Evolutionary conservation across 768 basidiomycete genomes (phyloP), one percentile per base, ranked within the genome.

Genomic region (Tephrocybe rancida): DNA sequence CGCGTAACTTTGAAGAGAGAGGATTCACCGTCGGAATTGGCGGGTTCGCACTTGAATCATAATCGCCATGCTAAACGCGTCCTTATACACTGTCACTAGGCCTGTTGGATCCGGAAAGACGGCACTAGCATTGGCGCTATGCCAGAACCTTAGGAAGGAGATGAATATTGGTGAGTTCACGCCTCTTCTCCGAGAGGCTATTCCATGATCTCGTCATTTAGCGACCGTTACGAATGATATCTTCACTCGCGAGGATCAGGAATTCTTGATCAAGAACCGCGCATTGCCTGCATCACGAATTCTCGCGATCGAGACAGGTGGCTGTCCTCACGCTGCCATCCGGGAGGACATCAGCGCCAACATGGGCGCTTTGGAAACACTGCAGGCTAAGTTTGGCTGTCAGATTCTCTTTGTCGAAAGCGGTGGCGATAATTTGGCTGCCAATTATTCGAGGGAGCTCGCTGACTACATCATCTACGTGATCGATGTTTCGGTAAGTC

Each of bases 191-290:
- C 32, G 29, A 50, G 43, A 32, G 30, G 27, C 38, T 43, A 18
- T 24, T 43, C 16, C 42, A 43, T 52, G 30, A 55, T 49, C 38
- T 6, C 48, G 39, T 52, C 32, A 9, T 21, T 21, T 46, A 94
- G 95, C 92, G 29, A 94, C 93, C 2, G 93, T 96, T 13, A 99
- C 96, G n/a, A 99, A 99, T 71, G 96, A 99, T 71, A 99, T 99
- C 67, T 99, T 99, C 73, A 99, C 96, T 30, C 82, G 90, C 19
- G 96, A 98, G 69, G 96, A 98, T 65, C 95, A 97, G 68, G 96
- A 98, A 64, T 99, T 99, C 70, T 75, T 99, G 32, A 96, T 99
- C 65, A 87, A 83, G 64, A 92, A 98, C 72, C 82, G 88, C 52
- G 96, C 96, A 0, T 83, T 99, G 5, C 88, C 92, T 0, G 69